Base-by-base conservation (phyloP, 2,329 filamentous ascomycete genomes). In the Ophiostoma perfectum region DNA sequence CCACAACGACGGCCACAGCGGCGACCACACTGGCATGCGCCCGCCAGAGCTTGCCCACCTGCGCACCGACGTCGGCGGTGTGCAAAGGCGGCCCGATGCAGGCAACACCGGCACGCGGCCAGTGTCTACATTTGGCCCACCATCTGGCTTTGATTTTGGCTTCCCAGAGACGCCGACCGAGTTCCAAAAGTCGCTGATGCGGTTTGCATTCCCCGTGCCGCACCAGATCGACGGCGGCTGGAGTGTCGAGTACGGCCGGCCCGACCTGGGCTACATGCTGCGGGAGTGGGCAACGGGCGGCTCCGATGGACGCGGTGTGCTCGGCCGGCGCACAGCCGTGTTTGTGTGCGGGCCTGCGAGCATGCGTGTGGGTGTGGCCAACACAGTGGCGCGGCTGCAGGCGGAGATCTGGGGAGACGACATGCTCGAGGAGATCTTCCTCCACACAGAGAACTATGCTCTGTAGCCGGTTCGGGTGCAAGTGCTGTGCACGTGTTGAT, bases 391-490 rank as follows among this genome's bases (percentile, higher is more conserved):
- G 2, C 81, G 85, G 69, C 80, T 97, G 74, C 94, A 98, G 82
- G 86, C 86, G 39, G 87, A 89, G 77, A 93, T 98, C 65, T 93
- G 92, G 90, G 88, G 85, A 5, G 89, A 92, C 73, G 86, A 88
- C 45, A 84, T 85, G 73, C 85, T 90, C 64, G 93, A 97, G 76
- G 94, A 97, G 83, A 90, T 98, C 67, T 97, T 93, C 77, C 78
- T 97, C 77, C 94, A 97, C 80, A 91, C 93, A 3, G 94, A 98
- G 82, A 97, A 97, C 77, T 97, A 97, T 80, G 91, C 93, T 66
- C 82, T 97, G 71, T 97, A 64, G 45, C 11, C 16, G 55, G 38
- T n/a, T 49, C 12, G 9, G 47, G 18, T 44, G 27, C 27, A 2
- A 27, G 27, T 27, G 27, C 27, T 27, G 27, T 27, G 27, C 27